Base-by-base conservation (phyloP, 2,329 filamentous ascomycete genomes). In the Simplicillium aogashimaense region DNA sequence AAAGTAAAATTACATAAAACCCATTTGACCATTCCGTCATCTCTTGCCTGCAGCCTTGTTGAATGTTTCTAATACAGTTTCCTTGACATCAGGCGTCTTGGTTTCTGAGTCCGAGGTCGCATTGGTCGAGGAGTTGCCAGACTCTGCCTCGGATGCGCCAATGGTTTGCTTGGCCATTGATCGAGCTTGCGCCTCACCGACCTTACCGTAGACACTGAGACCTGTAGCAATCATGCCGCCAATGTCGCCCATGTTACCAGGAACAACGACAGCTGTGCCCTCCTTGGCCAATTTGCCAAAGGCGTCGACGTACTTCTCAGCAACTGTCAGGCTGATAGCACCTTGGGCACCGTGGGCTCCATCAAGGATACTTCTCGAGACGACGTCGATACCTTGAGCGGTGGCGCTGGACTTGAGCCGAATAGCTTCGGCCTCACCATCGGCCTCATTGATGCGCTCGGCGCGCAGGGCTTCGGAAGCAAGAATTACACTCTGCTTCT, bases 291-390 rank as follows among this genome's bases (percentile, higher is more conserved):
- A 70, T 57, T 89, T 86, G 50, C 76, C 82, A 56, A 97, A 98
- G 4, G 92, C 92, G 35, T 94, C 90, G 39, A 98, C 92, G 53
- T 98, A 98, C 65, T 95, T 95, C 74, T 98, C 92, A 0, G 92
- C 92, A 8, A 98, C 86, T 12, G 76, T 86, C 46, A 98, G 65
- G 54, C 86, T 89, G 35, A 98, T 75, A 18, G 92, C 92, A 29
- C 79, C 78, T 58, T 92, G 83, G 2, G 92, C 92, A 41, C 81
- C 74, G 41, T 78, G 73, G 49, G 83, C 71, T 42, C 89, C 89
- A 36, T 81, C 67, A 14, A 74, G 69, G 45, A 97, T 94, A 34
- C 80, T 74, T 45, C 72, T 68, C 6, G 86, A 86, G 12, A 98
- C 87, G 18, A 84, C 82, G 44, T 94, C 86, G 51, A 98, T 94